These are phyloP conservation scores for Globisporangium viniferum DNA, from an alignment of 352 stramenopile species.

Conservation along the genomic window DNA sequence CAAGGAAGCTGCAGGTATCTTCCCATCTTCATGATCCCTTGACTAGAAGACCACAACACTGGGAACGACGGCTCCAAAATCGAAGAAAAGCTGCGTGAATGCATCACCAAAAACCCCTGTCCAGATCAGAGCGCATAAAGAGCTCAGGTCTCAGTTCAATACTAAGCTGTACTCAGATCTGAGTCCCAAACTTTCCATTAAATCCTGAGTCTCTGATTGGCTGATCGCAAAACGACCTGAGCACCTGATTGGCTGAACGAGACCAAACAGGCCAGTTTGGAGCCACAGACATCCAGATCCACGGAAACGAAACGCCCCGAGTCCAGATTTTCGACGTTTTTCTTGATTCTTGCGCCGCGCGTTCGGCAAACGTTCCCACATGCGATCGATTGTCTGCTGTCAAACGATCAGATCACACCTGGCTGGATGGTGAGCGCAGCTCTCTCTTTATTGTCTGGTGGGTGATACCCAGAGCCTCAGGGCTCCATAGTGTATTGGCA, in stretches of 20 bases:
- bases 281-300: conserved; percentile 1
- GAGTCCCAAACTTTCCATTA: background rate
- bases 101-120: background rate
- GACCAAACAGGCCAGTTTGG: background rate
- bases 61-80: background rate
- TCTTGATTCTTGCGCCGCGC: background rate
- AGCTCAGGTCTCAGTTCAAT: background rate
- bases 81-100: background rate
- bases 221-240: background rate
- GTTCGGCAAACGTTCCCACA: no score
- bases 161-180: background rate
- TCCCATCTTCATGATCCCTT: background rate
- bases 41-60: background rate
- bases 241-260: background rate
- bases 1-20: background rate
- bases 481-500: no score
- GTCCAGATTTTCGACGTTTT: background rate
- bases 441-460: no score
- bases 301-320: background rate
- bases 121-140: background rate
- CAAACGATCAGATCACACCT: no score
- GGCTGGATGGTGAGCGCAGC: no score
- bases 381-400: no score
- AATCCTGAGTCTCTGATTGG: conserved; percentile 7
- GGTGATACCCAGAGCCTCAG: no score